Evolutionary conservation across 1,284 basidiomycete genomes (phyloP), one percentile per base, ranked within the genome.

Genomic region (Melampsora americana): DNA sequence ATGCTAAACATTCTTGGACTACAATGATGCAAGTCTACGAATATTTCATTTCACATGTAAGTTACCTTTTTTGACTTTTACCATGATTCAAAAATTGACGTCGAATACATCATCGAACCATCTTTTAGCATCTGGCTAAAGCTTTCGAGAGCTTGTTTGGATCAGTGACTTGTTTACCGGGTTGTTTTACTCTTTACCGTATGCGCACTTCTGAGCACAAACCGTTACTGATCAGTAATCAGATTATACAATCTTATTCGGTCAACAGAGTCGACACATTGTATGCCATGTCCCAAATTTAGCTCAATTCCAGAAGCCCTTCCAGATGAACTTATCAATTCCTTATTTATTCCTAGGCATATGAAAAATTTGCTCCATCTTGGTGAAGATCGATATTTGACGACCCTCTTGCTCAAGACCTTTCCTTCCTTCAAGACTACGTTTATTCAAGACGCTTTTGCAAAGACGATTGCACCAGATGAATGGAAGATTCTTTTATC

Each of bases 331-430:
- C 14, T 6, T 18, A 30, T 20, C 1, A 2, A 23, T 35, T 2
- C 5, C 20, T 64, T 64, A 2, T 32, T 30, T 5, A 32, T 48
- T 71, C 35, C 3, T 59, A 76, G 73, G 35, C 74, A 77, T 28
- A n/a, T 68, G 69, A 78, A 84, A 88, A 98, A 98, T 81, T 85
- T 98, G 66, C 86, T 98, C 76, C 93, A 95, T 79, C 90, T 99
- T 32, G 94, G 96, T 85, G 95, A 99, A 87, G 96, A 98, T 90
- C 93, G 95, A 80, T 99, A 97, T 83, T 85, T 98, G 69, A 98
- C 95, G 0, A 99, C 95, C 0, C 86, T 98, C 23, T 87, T 99
- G 66, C 87, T 99, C 81, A 98, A 96, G 80, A 90, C 95, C 83
- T 96, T 95, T 88, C 89, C 92, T 12, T 86, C 87, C 61, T 90